These are phyloP conservation scores for Phytopythium boreale DNA, from an alignment of 352 stramenopile genomes.

Conservation along the genomic window DNA sequence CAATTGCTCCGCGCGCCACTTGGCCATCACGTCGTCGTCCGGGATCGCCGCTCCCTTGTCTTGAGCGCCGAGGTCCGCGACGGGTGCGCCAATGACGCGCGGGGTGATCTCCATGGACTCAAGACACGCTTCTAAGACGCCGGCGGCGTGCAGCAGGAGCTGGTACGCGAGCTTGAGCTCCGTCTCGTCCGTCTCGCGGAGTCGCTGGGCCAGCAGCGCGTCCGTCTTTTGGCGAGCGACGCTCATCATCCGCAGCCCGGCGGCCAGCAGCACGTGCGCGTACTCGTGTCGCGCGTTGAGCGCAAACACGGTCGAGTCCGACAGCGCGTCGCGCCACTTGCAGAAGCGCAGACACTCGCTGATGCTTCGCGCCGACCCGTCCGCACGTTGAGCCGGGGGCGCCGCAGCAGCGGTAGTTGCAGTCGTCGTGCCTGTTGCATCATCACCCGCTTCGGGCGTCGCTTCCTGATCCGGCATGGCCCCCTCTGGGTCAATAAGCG, in stretches of 20 bases:
- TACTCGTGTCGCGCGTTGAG: conserved; percentile 53
- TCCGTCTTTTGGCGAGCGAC: conserved; percentile 44
- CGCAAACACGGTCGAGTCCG: conserved; percentile 36
- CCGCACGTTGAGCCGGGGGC: not conserved
- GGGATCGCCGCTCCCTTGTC: conserved; percentile 2
- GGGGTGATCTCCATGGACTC: conserved; percentile 31
- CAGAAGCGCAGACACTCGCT: conserved; percentile 51
- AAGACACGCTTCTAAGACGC: conserved; percentile 51
- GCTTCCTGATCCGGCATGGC: not conserved
- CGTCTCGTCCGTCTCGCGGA: conserved; percentile 49
- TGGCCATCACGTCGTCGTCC: conserved; percentile 41
- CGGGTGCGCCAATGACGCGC: conserved; percentile 25
- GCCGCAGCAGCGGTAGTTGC: not conserved
- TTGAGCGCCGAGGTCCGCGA: conserved; percentile 19
- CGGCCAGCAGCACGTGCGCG: conserved; percentile 47
- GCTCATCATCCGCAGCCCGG: conserved; percentile 40
- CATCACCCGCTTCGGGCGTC: not conserved
- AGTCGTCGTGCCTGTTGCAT: not conserved
- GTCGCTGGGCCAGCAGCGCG: conserved; percentile 26
- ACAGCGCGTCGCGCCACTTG: conserved; percentile 52
- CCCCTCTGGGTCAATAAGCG: conserved; percentile 28
- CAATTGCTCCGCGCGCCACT: conserved; percentile 59
- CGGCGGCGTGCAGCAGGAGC: conserved; percentile 50
- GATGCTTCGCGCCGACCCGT: conserved; percentile 6
- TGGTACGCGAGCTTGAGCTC: conserved; percentile 74